phyloP scores from a whole-genome alignment of 345 rosid genomes.

The Psidium friedrichsthalianum region DNA sequence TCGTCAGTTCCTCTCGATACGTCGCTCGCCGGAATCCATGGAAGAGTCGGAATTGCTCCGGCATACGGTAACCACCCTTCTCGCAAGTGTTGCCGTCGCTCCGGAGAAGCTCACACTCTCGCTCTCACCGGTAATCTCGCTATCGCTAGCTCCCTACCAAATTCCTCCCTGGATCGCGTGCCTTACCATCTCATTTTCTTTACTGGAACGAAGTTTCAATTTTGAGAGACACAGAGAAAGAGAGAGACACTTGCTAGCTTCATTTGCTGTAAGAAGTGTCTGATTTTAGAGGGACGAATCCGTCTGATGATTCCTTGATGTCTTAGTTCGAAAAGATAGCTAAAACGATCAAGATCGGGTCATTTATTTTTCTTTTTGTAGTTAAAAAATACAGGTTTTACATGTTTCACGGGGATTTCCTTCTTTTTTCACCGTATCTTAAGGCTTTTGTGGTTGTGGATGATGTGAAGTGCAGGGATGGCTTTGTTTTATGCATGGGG shows the following conservation, averaged over 20 bases:
- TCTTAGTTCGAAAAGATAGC: not conserved
- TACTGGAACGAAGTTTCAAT: not conserved
- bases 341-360: not conserved
- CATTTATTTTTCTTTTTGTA: not conserved
- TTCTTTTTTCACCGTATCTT: not conserved
- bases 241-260: not conserved
- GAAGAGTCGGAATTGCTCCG: constrained; percentile 9
- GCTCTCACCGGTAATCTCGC: constrained; percentile 50
- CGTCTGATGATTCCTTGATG: not conserved
- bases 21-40: constrained; percentile 17
- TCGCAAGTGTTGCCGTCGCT: constrained; percentile 34
- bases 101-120: constrained; percentile 86
- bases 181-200: not conserved
- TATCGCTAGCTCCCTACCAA: not conserved
- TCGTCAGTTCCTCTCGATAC: not conserved
- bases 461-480: constrained; percentile 40
- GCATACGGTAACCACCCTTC: constrained; percentile 23
- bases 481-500: constrained; percentile 80
- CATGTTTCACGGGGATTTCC: not conserved
- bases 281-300: not conserved
- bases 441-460: not conserved
- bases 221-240: not conserved
- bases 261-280: not conserved
- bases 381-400: not conserved
- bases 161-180: not conserved